A percentile compares a stretch with the other conserved stretches of the same genome.
Evolutionary conservation across 805 yeast genomes (phyloP).

Genomic region (Teunomyces tritomae): DNA sequence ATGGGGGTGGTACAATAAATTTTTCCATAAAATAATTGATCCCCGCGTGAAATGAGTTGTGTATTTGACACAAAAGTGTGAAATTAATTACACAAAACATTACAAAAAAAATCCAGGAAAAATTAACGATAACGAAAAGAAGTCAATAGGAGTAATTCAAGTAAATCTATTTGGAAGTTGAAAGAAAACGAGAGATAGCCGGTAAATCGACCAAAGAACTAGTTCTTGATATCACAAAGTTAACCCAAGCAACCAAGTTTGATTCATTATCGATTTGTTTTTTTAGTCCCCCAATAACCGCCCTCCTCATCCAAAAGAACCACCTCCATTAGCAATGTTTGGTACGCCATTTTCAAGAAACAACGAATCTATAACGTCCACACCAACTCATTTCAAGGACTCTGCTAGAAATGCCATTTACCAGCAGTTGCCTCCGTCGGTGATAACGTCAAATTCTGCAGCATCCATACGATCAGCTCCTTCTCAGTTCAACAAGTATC

Average conservation of each 20-base stretch:
- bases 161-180: not conserved
- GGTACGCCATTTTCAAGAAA: slow-evolving; percentile 28
- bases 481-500: slow-evolving; percentile 22
- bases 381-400: slow-evolving; percentile 42
- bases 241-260: too few species aligned
- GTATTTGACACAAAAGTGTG: not conserved
- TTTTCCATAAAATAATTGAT: not conserved
- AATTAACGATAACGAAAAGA: slow-evolving; percentile 1
- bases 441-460: slow-evolving; percentile 22
- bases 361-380: slow-evolving; percentile 19
- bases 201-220: too few species aligned
- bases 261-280: not conserved
- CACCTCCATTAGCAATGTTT: slow-evolving; percentile 20
- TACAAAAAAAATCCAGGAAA: slow-evolving; percentile 1
- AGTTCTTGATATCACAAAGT: too few species aligned
- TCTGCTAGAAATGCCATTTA: slow-evolving; percentile 44
- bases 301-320: not conserved
- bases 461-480: slow-evolving; percentile 42
- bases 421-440: slow-evolving; percentile 36
- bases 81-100: not conserved
- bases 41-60: slow-evolving; percentile 1
- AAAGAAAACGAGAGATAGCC: too few species aligned
- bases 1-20: not conserved
- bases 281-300: not conserved
- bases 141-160: not conserved